Evolutionary conservation across 2,329 filamentous ascomycete species (phyloP).

Genomic region (Emmonsiellopsis sp.): DNA sequence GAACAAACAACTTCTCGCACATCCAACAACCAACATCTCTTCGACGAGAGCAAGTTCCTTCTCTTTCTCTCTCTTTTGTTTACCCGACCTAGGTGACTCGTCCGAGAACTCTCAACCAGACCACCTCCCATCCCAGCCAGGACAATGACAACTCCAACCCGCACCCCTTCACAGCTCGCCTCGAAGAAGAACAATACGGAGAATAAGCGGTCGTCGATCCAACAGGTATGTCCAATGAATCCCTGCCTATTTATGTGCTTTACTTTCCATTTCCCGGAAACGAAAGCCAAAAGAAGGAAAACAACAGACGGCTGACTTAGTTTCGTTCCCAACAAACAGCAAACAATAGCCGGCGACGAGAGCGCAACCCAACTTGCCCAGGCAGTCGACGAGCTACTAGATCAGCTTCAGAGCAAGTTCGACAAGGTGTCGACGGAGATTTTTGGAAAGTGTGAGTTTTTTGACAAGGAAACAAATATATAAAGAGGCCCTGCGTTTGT

Average conservation of each 20-base stretch:
- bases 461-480: too few relatives aligned
- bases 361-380: constrained; percentile 50
- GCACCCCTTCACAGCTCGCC: not conserved
- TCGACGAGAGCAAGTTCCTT: too few relatives aligned
- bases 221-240: not conserved
- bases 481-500: too few relatives aligned
- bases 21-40: too few relatives aligned
- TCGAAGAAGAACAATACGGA: not conserved
- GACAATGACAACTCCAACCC: not conserved
- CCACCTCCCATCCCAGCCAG: not conserved
- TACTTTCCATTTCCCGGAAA: not conserved
- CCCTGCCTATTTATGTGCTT: not conserved
- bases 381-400: constrained; percentile 78
- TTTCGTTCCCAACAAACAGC: not conserved
- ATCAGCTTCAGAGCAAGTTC: constrained; percentile 77
- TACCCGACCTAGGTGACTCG: not conserved
- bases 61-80: not conserved
- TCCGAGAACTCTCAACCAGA: too few relatives aligned
- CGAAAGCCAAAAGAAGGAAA: not conserved
- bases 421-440: constrained; percentile 76
- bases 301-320: too few relatives aligned
- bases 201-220: not conserved
- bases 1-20: too few relatives aligned
- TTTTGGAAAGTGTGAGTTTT: constrained; percentile 67
- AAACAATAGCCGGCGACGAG: constrained; percentile 10